A percentile compares a stretch with the other conserved stretches of the same genome.
These are phyloP conservation scores for Fusarium sterilihyphosum DNA, from an alignment of 2,329 filamentous ascomycete genomes.

Conservation along the genomic window DNA sequence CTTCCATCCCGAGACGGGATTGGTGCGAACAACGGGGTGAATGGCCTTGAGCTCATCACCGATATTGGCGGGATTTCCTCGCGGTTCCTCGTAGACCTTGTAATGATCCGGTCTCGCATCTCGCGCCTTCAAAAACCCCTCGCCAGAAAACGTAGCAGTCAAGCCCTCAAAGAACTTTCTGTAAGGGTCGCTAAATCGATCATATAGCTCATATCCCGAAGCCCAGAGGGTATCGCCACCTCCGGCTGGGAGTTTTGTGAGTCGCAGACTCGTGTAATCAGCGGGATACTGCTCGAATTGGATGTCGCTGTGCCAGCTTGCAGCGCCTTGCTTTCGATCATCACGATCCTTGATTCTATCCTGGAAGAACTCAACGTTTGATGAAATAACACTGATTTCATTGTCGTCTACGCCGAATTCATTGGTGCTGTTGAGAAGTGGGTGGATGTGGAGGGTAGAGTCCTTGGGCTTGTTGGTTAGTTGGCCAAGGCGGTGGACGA, in stretches of 20 bases:
- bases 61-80: slow-evolving; percentile 55
- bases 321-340: slow-evolving; percentile 46
- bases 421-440: slow-evolving; percentile 62
- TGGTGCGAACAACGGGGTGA: slow-evolving; percentile 68
- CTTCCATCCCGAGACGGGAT: slow-evolving; percentile 72
- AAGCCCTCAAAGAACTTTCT: slow-evolving; percentile 62
- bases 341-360: slow-evolving; percentile 29
- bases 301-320: slow-evolving; percentile 61
- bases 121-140: slow-evolving; percentile 20
- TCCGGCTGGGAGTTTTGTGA: slow-evolving; percentile 62
- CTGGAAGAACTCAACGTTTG: slow-evolving; percentile 33
- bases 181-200: slow-evolving; percentile 61
- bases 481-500: slow-evolving; percentile 68
- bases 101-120: slow-evolving; percentile 45
- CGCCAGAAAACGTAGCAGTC: slow-evolving; percentile 56
- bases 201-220: slow-evolving; percentile 68
- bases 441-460: slow-evolving; percentile 70
- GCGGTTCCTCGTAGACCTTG: slow-evolving; percentile 46
- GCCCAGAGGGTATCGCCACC: slow-evolving; percentile 70
- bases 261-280: slow-evolving; percentile 65
- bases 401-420: slow-evolving; percentile 62
- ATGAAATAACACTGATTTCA: slow-evolving; percentile 69
- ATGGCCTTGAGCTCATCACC: slow-evolving; percentile 58
- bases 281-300: slow-evolving; percentile 65
- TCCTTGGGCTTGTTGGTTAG: slow-evolving; percentile 66